A percentile compares a stretch with the other conserved stretches of the same genome.
phyloP scores from a whole-genome alignment of 108 stramenopile species.

The Nitzschia inconspicua region DNA sequence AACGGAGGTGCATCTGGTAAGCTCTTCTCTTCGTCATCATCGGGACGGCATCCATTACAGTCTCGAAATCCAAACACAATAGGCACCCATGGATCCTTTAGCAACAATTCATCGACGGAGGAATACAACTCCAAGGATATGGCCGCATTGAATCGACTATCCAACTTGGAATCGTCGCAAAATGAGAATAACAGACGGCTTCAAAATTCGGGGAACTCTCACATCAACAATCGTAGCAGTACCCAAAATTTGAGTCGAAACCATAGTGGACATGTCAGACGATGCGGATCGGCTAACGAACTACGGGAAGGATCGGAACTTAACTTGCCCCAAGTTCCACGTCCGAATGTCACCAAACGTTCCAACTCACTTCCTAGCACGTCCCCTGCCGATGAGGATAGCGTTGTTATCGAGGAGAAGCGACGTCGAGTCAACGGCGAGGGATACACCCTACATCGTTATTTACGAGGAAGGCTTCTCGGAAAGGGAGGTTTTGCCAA shows the following conservation, averaged over 20 bases:
- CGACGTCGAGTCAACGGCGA: conserved; percentile 72
- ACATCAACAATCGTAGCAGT: not conserved
- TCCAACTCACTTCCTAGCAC: conserved; percentile 4
- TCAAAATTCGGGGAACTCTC: conserved; percentile 10
- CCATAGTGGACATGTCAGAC: not conserved
- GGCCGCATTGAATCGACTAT: conserved; percentile 13
- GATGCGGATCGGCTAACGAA: conserved; percentile 4
- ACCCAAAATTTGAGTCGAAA: not conserved
- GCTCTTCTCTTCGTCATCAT: not conserved
- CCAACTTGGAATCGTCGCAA: conserved; percentile 28
- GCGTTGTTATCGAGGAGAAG: conserved; percentile 68
- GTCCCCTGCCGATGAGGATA: conserved; percentile 19
- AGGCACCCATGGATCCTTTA: conserved; percentile 12
- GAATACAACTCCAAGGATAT: conserved; percentile 31
- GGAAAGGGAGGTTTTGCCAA: conserved; percentile 95
- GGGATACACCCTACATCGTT: conserved; percentile 80
- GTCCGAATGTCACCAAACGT: not conserved
- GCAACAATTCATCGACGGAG: conserved; percentile 23
- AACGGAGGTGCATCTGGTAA: not conserved
- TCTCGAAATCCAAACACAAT: conserved; percentile 41
- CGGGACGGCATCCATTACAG: conserved; percentile 25
- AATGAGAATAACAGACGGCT: conserved; percentile 34
- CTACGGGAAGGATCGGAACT: conserved; percentile 9
- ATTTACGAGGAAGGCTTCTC: conserved; percentile 73
- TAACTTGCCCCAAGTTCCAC: not conserved